These are phyloP conservation scores for Phoma herbarum DNA, from an alignment of 2,329 filamentous ascomycete species.

Conservation along the genomic window DNA sequence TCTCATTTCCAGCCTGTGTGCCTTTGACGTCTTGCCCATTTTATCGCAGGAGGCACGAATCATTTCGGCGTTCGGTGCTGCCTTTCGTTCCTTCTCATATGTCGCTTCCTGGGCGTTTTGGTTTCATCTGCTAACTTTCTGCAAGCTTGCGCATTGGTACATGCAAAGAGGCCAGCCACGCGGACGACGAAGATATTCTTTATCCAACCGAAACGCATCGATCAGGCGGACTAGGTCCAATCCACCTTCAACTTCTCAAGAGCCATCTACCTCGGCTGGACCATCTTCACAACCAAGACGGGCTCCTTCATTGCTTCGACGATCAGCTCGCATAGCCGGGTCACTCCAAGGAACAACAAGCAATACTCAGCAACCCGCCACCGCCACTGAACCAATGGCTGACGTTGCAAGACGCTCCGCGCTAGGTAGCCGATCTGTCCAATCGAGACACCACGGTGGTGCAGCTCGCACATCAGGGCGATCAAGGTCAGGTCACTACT, in stretches of 20 bases:
- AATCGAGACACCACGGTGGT: slow-evolving; percentile 40
- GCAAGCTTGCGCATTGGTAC: slow-evolving; percentile 16
- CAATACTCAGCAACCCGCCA: slow-evolving; percentile 25
- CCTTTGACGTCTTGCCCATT: slow-evolving; percentile 30
- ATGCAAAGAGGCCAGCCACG: slow-evolving; percentile 49
- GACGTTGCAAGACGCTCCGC: slow-evolving; percentile 50
- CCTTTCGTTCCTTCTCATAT: not conserved
- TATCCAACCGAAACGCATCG: slow-evolving; percentile 38
- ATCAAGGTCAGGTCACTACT: slow-evolving; percentile 37
- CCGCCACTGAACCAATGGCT: slow-evolving; percentile 43
- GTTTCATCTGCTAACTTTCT: not conserved
- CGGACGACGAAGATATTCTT: slow-evolving; percentile 48
- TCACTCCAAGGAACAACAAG: slow-evolving; percentile 40
- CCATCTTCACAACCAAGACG: slow-evolving; percentile 28
- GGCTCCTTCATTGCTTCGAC: slow-evolving; percentile 38
- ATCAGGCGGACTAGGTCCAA: slow-evolving; percentile 39
- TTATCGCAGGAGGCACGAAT: not conserved
- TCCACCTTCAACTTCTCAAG: slow-evolving; percentile 24
- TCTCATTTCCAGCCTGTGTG: slow-evolving; percentile 23
- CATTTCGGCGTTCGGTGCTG: not conserved
- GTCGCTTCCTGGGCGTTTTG: not conserved
- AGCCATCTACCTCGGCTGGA: slow-evolving; percentile 25
- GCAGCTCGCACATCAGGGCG: slow-evolving; percentile 33
- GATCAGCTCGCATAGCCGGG: slow-evolving; percentile 46
- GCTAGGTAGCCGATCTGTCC: slow-evolving; percentile 43